These are phyloP conservation scores for Aeschynomene evenia DNA, from an alignment of 306 rosid species.

Conservation along the genomic window DNA sequence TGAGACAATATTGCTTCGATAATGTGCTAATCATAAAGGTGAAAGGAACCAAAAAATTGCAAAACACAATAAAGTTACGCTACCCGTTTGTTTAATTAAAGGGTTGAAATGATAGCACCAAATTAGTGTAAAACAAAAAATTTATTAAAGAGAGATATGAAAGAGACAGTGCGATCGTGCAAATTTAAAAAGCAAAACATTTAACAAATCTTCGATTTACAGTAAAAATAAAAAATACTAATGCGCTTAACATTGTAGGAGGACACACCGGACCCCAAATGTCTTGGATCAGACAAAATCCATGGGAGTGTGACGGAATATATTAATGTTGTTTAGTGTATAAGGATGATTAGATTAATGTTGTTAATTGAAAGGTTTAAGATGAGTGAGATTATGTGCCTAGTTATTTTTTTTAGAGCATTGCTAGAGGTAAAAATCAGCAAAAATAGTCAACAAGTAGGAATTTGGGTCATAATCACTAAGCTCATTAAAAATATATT, in stretches of 20 bases:
- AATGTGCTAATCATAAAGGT: background rate
- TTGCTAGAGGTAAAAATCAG: too few relatives aligned
- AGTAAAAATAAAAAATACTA: background rate
- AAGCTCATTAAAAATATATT: too few relatives aligned
- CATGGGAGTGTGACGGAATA: too few relatives aligned
- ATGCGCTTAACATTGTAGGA: background rate
- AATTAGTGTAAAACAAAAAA: background rate
- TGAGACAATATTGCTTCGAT: background rate
- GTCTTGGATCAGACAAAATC: background rate
- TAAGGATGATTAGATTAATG: too few relatives aligned
- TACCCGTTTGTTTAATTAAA: background rate
- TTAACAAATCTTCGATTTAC: background rate
- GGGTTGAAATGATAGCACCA: background rate
- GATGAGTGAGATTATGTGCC: too few relatives aligned
- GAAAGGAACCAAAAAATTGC: background rate
- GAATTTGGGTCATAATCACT: too few relatives aligned
- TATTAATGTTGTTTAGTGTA: too few relatives aligned
- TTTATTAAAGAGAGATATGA: background rate
- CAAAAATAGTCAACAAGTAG: too few relatives aligned
- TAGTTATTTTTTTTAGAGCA: too few relatives aligned
- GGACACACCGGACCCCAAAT: background rate
- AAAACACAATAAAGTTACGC: conserved; percentile 12
- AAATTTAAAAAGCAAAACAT: background rate
- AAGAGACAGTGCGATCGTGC: background rate
- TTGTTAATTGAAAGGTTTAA: too few relatives aligned